Evolutionary conservation across 768 basidiomycete genomes (phyloP).

Genomic region (Filobasidium wieringae): DNA sequence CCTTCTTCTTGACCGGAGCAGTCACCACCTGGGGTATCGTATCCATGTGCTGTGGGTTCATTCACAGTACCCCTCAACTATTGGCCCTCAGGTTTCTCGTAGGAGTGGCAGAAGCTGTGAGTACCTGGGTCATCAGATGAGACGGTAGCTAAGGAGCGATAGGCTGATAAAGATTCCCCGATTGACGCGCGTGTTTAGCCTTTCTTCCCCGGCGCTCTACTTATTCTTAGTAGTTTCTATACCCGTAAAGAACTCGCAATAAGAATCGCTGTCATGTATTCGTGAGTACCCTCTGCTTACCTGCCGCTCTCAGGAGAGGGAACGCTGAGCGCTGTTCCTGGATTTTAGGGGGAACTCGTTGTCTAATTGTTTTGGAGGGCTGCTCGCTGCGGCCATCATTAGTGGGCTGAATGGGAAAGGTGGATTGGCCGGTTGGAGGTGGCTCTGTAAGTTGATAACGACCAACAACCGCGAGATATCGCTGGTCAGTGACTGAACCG

Average conservation of each 20-base stretch:
- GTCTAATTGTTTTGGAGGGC: constrained; percentile 32
- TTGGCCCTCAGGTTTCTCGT: constrained; percentile 1
- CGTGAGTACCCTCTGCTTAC: too few species aligned
- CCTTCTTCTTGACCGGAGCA: constrained; percentile 4
- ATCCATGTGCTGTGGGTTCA: constrained; percentile 8
- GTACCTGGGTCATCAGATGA: background rate
- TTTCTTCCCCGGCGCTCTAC: constrained; percentile 50
- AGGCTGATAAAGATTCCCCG: too few species aligned
- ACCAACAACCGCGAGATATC: background rate
- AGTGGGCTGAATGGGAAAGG: constrained; percentile 57
- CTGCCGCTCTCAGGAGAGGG: too few species aligned
- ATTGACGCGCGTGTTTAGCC: constrained; percentile 57
- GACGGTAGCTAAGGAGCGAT: too few species aligned
- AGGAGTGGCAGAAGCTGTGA: constrained; percentile 4
- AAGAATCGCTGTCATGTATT: constrained; percentile 50
- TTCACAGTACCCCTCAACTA: background rate
- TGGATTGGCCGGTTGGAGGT: constrained; percentile 65
- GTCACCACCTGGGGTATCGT: constrained; percentile 6
- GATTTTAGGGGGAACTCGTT: constrained; percentile 7
- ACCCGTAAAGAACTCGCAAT: constrained; percentile 50
- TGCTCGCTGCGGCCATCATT: constrained; percentile 62
- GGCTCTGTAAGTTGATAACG: constrained; percentile 31
- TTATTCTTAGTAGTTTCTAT: constrained; percentile 16
- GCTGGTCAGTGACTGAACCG: background rate
- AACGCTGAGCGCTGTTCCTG: too few species aligned